Conservation (phyloP, 169 alveolate genomes). For the Eimeria nieschulzi region DNA sequence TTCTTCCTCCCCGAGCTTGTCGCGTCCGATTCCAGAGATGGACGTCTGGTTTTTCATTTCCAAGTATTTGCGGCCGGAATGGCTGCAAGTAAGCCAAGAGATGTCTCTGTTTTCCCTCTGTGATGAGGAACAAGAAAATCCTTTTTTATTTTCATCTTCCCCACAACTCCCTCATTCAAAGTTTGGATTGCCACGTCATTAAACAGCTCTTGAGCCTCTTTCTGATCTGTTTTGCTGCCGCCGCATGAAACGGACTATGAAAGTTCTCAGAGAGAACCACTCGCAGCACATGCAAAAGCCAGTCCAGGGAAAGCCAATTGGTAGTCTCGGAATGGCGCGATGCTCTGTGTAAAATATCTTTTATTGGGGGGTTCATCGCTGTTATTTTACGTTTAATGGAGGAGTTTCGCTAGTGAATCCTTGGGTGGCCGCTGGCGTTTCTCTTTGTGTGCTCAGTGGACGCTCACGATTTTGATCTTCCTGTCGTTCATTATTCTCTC, state of each 20-base stretch:
- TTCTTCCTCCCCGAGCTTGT: conserved; percentile 1
- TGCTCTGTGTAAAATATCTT: no score
- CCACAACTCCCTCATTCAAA: neutral
- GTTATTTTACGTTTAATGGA: no score
- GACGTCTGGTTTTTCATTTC: conserved; percentile 60
- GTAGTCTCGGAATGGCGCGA: no score
- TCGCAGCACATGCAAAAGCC: no score
- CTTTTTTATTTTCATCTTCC: neutral
- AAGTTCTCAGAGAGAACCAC: no score
- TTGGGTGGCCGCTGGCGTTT: no score
- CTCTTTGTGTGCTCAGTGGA: conserved; percentile 39
- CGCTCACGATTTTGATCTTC: conserved; percentile 42
- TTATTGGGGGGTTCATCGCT: no score
- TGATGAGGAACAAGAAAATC: neutral
- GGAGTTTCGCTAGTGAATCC: no score
- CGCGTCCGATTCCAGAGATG: conserved; percentile 67
- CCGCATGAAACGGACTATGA: no score
- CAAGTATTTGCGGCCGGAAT: conserved; percentile 58
- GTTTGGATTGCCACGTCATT: neutral
- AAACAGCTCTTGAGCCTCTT: neutral
- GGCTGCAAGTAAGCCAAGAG: conserved; percentile 41
- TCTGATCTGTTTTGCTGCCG: neutral
- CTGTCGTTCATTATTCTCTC: conserved; percentile 33
- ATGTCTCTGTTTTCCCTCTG: neutral
- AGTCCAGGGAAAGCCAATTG: no score